Percentiles rank a stretch among this genome's conserved stretches.
phyloP scores from a whole-genome alignment of 169 alveolate species.

The Plasmodium gonderi region DNA sequence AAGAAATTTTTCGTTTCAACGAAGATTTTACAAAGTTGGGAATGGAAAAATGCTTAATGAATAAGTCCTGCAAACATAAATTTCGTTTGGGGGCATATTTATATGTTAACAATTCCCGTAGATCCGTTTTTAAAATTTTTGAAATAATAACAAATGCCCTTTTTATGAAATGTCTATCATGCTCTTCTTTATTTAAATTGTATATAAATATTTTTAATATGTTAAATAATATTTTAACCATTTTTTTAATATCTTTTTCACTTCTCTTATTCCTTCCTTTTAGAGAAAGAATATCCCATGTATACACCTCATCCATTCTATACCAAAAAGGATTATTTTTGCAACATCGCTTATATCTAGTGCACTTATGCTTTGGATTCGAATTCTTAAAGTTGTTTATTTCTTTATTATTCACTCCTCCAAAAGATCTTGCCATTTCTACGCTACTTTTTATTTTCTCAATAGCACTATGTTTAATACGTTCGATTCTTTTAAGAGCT shows the following conservation, averaged over 20 bases:
- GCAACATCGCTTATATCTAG: not conserved
- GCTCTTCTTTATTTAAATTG: conserved; percentile 23
- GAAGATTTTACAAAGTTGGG: conserved; percentile 26
- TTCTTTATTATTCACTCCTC: not conserved
- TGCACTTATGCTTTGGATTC: not conserved
- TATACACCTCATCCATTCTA: conserved; percentile 36
- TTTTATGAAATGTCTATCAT: conserved; percentile 43
- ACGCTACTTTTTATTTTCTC: not conserved
- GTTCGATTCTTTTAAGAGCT: not conserved
- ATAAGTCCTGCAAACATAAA: conserved; percentile 6
- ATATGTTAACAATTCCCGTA: conserved; percentile 25
- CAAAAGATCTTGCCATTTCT: conserved; percentile 1
- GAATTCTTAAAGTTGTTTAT: not conserved
- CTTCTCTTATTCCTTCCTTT: conserved; percentile 36
- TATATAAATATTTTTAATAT: conserved; percentile 41
- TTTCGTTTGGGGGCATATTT: conserved; percentile 5
- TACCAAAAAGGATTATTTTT: conserved; percentile 37
- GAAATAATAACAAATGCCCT: conserved; percentile 48
- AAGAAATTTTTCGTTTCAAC: conserved; percentile 31
- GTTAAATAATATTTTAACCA: conserved; percentile 25
- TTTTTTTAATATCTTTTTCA: conserved; percentile 32
- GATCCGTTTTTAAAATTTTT: conserved; percentile 34
- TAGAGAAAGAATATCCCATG: conserved; percentile 49
- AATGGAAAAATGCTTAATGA: conserved; percentile 32
- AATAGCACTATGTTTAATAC: not conserved